phyloP scores from a whole-genome alignment of 1,284 basidiomycete species.

The Irpex lacteus region DNA sequence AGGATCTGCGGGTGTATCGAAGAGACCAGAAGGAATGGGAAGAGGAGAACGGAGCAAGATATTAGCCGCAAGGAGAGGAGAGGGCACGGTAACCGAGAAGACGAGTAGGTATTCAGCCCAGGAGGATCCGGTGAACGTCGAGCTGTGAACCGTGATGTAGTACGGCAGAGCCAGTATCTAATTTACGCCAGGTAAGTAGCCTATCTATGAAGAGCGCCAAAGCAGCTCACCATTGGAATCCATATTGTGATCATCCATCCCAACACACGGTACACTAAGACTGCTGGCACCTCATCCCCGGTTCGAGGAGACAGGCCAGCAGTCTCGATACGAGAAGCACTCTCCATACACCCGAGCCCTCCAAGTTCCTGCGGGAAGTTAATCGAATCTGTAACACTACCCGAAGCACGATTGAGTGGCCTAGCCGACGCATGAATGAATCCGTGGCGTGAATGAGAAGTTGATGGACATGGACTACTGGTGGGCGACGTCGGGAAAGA shows the following conservation, averaged over 20 bases:
- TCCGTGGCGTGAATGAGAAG: slow-evolving; percentile 39
- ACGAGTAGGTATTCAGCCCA: slow-evolving; percentile 46
- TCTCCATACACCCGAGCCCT: slow-evolving; percentile 55
- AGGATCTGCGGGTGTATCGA: slow-evolving; percentile 46
- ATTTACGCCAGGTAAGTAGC: too few relatives aligned
- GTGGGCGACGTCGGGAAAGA: slow-evolving; percentile 50
- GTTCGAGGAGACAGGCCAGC: slow-evolving; percentile 38
- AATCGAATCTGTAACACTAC: slow-evolving; percentile 41
- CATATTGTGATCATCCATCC: slow-evolving; percentile 65
- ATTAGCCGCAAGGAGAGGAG: slow-evolving; percentile 61
- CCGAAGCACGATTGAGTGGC: slow-evolving; percentile 28
- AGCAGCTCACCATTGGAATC: slow-evolving; percentile 57
- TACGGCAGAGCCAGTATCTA: slow-evolving; percentile 52
- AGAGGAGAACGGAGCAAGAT: slow-evolving; percentile 56
- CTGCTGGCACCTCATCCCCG: slow-evolving; percentile 42
- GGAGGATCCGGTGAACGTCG: slow-evolving; percentile 30
- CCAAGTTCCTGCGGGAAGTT: slow-evolving; percentile 42
- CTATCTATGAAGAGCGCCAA: background rate
- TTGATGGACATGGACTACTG: slow-evolving; percentile 29
- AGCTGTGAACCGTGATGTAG: slow-evolving; percentile 41
- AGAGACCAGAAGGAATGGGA: slow-evolving; percentile 62
- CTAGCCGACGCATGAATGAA: slow-evolving; percentile 28
- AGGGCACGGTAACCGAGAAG: slow-evolving; percentile 61
- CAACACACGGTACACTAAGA: slow-evolving; percentile 49
- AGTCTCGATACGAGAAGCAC: slow-evolving; percentile 46